Base-by-base conservation (phyloP, 2,329 filamentous ascomycete species). In the Xylaria sp. region DNA sequence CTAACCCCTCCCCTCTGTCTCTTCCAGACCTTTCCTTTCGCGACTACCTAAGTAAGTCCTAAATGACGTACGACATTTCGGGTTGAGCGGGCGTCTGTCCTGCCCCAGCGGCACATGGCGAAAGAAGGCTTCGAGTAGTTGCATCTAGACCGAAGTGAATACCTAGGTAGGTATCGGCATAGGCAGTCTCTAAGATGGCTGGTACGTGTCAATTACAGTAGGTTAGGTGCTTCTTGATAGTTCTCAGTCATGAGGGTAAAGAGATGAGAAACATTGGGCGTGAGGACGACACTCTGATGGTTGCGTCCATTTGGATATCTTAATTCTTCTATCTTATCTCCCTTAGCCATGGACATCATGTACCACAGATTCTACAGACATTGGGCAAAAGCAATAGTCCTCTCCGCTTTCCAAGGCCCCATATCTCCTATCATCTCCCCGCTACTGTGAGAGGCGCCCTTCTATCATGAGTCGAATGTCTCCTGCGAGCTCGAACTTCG, bases 381-480 rank as follows among this genome's bases (percentile, higher is more conserved):
- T 37, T 33, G 25, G 49, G 54, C 53, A 52, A 63, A 58, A 63
- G 56, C 56, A 60, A 63, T 48, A 27, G 23, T 44, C 31, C 31
- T 19, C 43, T 35, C 46, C 43, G 29, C 47, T 65, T 65, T 62
- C 62, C 59, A 65, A 65, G 57, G 59, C 59, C 37, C 46, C 10
- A 48, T 27, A 19, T 64, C 54, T 53, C 37, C 62, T 49, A 27
- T 37, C 40, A 11, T 11, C 13, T 51, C 37, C 23, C n/a, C n/a
- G 13, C 33, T 29, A 25, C 33, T 4, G 19, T 10, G 31, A 13
- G 52, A 47, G 37, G 33, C 29, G 9, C 58, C 31, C 23, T 19
- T 53, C 27, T 46, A 48, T 37, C 41, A 44, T 52, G 49, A 21
- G 38, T 47, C 25, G 46, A 35, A 37, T 55, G 38, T 23, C 41